Evolutionary conservation across 495 filamentous ascomycete genomes (phyloP).

Genomic region (Clavariopsis aquatica): DNA sequence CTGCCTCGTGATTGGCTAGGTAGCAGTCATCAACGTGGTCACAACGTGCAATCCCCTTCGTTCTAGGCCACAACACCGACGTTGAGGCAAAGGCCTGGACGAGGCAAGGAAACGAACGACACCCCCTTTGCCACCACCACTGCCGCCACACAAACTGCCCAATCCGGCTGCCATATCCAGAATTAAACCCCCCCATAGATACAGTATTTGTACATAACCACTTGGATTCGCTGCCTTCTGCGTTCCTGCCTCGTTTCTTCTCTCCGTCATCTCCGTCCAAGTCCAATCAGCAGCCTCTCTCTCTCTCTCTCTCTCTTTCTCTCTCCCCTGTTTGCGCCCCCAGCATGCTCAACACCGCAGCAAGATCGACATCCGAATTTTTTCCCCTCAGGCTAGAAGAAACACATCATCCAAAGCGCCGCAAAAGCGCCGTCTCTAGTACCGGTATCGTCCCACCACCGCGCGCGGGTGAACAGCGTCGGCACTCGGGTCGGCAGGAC

Average conservation of each 20-base stretch:
- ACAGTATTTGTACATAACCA: no score
- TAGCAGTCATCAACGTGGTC: no score
- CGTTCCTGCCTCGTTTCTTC: neutral
- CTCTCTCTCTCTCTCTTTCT: neutral
- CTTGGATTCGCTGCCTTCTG: no score
- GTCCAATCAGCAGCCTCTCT: neutral
- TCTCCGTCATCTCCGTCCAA: neutral
- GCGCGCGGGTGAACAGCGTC: neutral
- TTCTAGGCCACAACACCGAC: neutral
- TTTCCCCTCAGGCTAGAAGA: no score
- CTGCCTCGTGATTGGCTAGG: no score
- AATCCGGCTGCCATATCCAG: neutral
- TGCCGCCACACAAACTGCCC: neutral
- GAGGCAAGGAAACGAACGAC: neutral
- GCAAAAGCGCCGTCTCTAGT: neutral
- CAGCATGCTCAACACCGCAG: neutral
- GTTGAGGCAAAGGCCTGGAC: neutral
- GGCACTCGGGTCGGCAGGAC: neutral
- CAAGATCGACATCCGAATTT: no score
- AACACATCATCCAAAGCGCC: neutral
- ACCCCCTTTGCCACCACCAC: neutral
- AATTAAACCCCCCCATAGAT: neutral
- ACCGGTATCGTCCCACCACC: no score
- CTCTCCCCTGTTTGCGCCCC: neutral
- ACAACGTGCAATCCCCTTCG: no score